Evolutionary conservation across 2,329 filamentous ascomycete genomes (phyloP).

Genomic region (Scedosporium minutisporum): DNA sequence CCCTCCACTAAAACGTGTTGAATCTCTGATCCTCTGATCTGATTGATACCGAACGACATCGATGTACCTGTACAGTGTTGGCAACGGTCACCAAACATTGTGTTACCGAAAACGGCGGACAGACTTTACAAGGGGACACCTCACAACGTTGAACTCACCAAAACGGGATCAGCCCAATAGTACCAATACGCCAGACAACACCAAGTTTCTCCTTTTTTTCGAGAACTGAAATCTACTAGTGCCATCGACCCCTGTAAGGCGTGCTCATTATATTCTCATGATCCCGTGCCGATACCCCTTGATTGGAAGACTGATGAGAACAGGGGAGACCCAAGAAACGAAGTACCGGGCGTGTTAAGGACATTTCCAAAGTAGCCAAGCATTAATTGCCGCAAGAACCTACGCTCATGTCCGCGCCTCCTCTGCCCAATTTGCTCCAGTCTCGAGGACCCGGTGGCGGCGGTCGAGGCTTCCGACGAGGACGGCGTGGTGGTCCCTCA

Average conservation of each 20-base stretch:
- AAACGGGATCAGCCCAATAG: too few species aligned
- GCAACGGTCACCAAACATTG: too few species aligned
- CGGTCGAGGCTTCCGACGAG: slow-evolving; percentile 26
- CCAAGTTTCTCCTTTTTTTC: too few species aligned
- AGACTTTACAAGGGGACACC: too few species aligned
- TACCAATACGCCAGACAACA: too few species aligned
- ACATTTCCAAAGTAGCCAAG: not conserved
- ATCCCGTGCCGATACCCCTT: too few species aligned
- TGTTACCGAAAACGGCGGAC: too few species aligned
- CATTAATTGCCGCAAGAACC: not conserved
- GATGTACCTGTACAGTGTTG: not conserved
- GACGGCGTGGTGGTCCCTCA: slow-evolving; percentile 24
- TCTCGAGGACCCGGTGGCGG: slow-evolving; percentile 35
- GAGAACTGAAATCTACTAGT: too few species aligned
- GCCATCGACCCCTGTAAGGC: too few species aligned
- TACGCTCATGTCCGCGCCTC: slow-evolving; percentile 54
- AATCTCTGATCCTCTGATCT: not conserved
- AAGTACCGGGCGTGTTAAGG: too few species aligned
- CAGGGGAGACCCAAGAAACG: not conserved
- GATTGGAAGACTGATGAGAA: not conserved
- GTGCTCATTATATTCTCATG: too few species aligned
- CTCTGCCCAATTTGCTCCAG: slow-evolving; percentile 70
- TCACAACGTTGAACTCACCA: too few species aligned
- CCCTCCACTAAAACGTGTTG: not conserved
- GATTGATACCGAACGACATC: not conserved